phyloP scores from a whole-genome alignment of 2,329 filamentous ascomycete genomes.

The Colletotrichum filicis region DNA sequence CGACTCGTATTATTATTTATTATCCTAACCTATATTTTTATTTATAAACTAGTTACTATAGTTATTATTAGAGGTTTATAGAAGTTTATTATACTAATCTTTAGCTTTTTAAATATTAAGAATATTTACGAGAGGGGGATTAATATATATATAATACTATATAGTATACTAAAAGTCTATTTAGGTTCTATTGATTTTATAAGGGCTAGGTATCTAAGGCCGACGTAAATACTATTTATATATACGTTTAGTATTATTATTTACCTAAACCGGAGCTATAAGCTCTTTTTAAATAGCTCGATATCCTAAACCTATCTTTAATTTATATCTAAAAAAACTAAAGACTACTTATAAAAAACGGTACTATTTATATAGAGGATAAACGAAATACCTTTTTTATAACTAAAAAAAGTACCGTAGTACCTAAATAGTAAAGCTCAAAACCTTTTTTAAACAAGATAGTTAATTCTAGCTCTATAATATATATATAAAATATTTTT shows the following conservation, averaged over 20 bases:
- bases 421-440: background rate
- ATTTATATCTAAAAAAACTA: background rate
- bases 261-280: background rate
- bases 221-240: background rate
- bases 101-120: too few relatives aligned
- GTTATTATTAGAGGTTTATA: too few relatives aligned
- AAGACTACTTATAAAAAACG: background rate
- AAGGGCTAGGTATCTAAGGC: background rate
- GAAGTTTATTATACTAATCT: too few relatives aligned
- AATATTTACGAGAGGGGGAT: too few relatives aligned
- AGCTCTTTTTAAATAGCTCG: background rate
- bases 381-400: background rate
- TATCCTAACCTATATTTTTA: too few relatives aligned
- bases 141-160: too few relatives aligned
- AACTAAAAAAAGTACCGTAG: background rate
- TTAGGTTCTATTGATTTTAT: background rate
- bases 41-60: too few relatives aligned
- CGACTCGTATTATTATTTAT: fast-evolving
- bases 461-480: background rate
- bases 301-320: background rate
- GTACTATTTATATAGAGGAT: background rate
- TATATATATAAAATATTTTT: background rate
- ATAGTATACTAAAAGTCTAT: background rate
- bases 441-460: background rate
- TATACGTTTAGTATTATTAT: background rate